A percentile compares a stretch with the other conserved stretches of the same genome.
These are phyloP conservation scores for Candida sithepensis DNA, from an alignment of 805 yeast genomes.

Conservation along the genomic window DNA sequence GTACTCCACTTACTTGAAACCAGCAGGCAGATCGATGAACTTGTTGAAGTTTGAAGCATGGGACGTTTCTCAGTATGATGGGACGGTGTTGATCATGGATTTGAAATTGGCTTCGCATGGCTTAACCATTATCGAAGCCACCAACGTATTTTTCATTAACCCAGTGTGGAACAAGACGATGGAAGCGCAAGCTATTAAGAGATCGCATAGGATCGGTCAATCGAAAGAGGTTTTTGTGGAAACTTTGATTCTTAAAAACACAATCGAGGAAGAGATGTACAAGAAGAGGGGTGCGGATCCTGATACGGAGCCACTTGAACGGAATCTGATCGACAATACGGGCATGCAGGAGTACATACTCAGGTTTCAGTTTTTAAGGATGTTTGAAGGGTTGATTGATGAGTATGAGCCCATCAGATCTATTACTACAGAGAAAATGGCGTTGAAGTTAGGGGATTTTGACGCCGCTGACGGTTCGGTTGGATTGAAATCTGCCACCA, in stretches of 20 bases:
- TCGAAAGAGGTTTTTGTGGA: constrained; percentile 62
- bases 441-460: constrained; percentile 4
- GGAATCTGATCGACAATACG: constrained; percentile 49
- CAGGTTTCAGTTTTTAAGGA: constrained; percentile 43
- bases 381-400: constrained; percentile 26
- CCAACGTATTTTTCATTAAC: constrained; percentile 64
- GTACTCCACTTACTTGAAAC: constrained; percentile 58
- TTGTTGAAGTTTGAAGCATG: constrained; percentile 46
- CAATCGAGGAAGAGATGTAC: constrained; percentile 69
- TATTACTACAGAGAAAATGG: constrained; percentile 11
- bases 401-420: constrained; percentile 39
- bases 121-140: constrained; percentile 62
- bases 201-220: constrained; percentile 78
- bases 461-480: constrained; percentile 19
- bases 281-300: constrained; percentile 25
- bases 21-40: constrained; percentile 48
- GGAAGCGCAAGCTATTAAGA: constrained; percentile 74
- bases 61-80: constrained; percentile 40
- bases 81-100: constrained; percentile 62
- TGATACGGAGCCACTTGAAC: constrained; percentile 11
- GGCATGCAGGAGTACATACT: constrained; percentile 57
- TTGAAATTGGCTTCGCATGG: constrained; percentile 67
- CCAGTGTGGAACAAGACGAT: constrained; percentile 69
- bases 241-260: constrained; percentile 56
- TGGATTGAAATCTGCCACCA: constrained; percentile 7